These are phyloP conservation scores for Arbutus unedo DNA, from an alignment of 148 eudicot species.

Conservation along the genomic window DNA sequence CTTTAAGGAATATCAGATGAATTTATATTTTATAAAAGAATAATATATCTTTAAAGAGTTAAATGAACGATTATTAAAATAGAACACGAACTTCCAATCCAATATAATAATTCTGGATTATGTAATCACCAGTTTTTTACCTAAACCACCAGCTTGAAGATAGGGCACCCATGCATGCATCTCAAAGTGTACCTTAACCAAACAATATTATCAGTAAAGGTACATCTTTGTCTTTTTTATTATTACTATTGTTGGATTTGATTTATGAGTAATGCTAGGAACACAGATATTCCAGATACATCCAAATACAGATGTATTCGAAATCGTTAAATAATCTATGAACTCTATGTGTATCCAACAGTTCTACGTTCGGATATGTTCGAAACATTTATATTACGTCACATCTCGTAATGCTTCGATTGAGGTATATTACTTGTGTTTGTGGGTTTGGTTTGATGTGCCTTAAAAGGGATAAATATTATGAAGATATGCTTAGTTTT, in stretches of 20 bases:
- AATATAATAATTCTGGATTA: not conserved
- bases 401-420: not conserved
- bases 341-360: too few species aligned
- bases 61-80: too few species aligned
- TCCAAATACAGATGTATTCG: too few species aligned
- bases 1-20: too few species aligned
- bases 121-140: too few species aligned
- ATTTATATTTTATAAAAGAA: too few species aligned
- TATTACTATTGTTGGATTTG: not conserved
- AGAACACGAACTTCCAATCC: too few species aligned
- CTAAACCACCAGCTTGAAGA: not conserved
- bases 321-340: too few species aligned
- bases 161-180: not conserved
- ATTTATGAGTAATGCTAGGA: too few species aligned
- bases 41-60: too few species aligned
- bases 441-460: constrained; percentile 6
- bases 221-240: not conserved
- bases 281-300: too few species aligned
- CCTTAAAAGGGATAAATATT: constrained; percentile 5
- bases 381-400: not conserved
- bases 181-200: not conserved
- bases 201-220: not conserved
- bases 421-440: not conserved
- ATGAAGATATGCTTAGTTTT: not conserved
- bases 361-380: too few species aligned